Conservation (phyloP, 1,284 basidiomycete species). For the Irpex sp. region DNA sequence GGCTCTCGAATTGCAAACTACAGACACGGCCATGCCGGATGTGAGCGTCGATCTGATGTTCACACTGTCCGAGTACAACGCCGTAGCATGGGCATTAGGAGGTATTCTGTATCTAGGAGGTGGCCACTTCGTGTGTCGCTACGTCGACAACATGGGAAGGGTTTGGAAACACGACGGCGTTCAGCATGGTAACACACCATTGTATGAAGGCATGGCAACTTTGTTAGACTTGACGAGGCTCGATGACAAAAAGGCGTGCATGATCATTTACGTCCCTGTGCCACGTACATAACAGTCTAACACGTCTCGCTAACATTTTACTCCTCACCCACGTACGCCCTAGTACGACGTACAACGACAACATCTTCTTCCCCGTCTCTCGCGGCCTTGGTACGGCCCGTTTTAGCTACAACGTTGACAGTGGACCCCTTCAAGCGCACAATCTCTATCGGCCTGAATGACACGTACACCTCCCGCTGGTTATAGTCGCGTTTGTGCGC, state of each 20-base stretch:
- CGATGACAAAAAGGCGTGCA: background rate
- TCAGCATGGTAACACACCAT: background rate
- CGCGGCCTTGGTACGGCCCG: too few relatives aligned
- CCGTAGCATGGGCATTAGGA: background rate
- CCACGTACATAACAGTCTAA: too few relatives aligned
- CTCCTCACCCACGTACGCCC: too few relatives aligned
- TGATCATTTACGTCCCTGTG: too few relatives aligned
- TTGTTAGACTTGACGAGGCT: background rate
- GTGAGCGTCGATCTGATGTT: background rate
- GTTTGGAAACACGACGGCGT: background rate
- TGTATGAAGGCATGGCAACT: background rate
- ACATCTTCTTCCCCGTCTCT: too few relatives aligned
- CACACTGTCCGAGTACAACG: background rate
- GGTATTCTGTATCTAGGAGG: background rate
- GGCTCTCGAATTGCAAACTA: background rate
- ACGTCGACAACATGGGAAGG: background rate
- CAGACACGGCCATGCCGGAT: background rate
- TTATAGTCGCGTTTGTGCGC: too few relatives aligned
- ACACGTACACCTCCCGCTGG: too few relatives aligned
- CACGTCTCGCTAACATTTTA: too few relatives aligned
- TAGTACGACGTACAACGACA: too few relatives aligned
- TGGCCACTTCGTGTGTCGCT: background rate
- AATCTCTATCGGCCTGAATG: too few relatives aligned
- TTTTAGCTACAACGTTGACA: too few relatives aligned
- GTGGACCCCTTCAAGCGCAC: too few relatives aligned